Evolutionary conservation across 1,284 basidiomycete species (phyloP).

Genomic region (Microbotryum saponariae): DNA sequence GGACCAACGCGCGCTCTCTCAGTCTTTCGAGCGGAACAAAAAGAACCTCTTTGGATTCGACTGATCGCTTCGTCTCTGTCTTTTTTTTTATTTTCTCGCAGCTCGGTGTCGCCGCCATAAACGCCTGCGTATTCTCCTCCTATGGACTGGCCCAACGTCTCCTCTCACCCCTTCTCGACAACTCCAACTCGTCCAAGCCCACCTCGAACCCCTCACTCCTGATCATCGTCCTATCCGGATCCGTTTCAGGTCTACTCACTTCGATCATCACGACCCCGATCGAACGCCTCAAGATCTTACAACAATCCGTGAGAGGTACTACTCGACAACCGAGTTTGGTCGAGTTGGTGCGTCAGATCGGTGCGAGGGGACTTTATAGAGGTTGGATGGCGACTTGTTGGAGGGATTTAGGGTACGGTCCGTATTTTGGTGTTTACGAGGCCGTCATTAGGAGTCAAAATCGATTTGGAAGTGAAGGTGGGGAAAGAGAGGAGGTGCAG

Average conservation of each 20-base stretch:
- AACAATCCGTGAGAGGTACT: slow-evolving; percentile 48
- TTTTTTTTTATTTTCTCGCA: no score
- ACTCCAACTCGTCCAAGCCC: slow-evolving; percentile 13
- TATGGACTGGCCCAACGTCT: slow-evolving; percentile 66
- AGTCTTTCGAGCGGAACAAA: neutral
- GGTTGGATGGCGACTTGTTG: slow-evolving; percentile 63
- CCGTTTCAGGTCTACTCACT: slow-evolving; percentile 64
- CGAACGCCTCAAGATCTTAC: slow-evolving; percentile 78
- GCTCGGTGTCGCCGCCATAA: slow-evolving; percentile 62
- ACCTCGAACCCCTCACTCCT: slow-evolving; percentile 49
- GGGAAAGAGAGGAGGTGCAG: slow-evolving; percentile 42
- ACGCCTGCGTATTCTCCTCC: slow-evolving; percentile 64
- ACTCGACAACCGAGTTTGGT: no score
- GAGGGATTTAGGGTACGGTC: slow-evolving; percentile 69
- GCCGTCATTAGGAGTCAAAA: slow-evolving; percentile 58
- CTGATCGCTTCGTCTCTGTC: neutral
- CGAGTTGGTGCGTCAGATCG: no score
- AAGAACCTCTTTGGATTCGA: no score
- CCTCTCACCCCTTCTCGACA: slow-evolving; percentile 37
- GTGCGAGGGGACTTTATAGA: slow-evolving; percentile 47
- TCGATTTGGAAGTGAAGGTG: slow-evolving; percentile 33
- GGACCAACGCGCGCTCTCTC: neutral
- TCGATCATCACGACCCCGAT: slow-evolving; percentile 72
- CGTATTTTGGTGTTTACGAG: slow-evolving; percentile 78
- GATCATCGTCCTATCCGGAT: slow-evolving; percentile 67